These are phyloP conservation scores for Zancudomyces culisetae DNA, from an alignment of 371 early-diverging fungal species.

Conservation along the genomic window DNA sequence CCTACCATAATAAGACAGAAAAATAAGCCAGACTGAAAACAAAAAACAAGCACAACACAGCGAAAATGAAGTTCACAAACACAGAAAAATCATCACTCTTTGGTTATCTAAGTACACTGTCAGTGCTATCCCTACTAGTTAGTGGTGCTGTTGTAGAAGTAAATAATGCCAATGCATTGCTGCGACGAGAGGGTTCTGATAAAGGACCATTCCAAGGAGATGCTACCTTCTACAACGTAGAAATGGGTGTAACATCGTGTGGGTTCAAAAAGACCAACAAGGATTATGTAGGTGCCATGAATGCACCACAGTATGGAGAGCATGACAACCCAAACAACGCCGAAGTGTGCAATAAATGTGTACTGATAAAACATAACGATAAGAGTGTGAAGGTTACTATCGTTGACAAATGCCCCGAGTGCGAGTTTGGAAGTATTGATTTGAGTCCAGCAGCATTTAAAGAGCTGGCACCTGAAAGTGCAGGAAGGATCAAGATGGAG, in stretches of 20 bases:
- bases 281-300: conserved; percentile 17
- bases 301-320: conserved; percentile 16
- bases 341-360: conserved; percentile 28
- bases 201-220: too few relatives aligned
- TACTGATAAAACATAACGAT: conserved; percentile 10
- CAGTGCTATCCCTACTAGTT: too few relatives aligned
- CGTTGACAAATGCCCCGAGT: conserved; percentile 18
- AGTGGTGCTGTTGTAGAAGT: too few relatives aligned
- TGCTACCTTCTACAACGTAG: conserved; percentile 18
- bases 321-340: conserved; percentile 19
- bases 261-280: conserved; percentile 10
- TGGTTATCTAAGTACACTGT: too few relatives aligned
- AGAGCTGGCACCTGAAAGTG: conserved; percentile 21
- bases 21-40: too few relatives aligned
- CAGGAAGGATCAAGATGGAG: conserved; percentile 31
- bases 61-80: too few relatives aligned
- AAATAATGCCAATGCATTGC: too few relatives aligned
- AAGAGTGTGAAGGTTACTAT: conserved; percentile 17
- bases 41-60: too few relatives aligned
- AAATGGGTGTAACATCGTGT: conserved; percentile 12
- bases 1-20: too few relatives aligned
- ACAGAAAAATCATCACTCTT: too few relatives aligned
- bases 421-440: conserved; percentile 28
- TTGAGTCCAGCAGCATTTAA: conserved; percentile 38
- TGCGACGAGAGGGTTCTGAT: too few relatives aligned